A percentile compares a stretch with the other conserved stretches of the same genome.
Evolutionary conservation across 2,329 filamentous ascomycete genomes (phyloP).

Genomic region (Boeremia exigua): DNA sequence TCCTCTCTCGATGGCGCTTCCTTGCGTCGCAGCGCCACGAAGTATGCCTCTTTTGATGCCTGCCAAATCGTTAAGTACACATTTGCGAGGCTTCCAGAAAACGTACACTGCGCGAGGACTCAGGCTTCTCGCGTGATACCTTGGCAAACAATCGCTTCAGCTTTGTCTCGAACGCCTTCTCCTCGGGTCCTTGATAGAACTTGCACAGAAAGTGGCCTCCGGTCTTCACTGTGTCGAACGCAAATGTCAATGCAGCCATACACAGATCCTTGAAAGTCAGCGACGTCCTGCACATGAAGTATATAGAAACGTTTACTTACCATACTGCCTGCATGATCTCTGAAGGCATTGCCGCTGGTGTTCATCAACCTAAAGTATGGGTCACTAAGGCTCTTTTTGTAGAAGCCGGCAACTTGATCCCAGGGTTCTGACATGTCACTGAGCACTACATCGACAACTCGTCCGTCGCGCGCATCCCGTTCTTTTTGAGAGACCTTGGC

Average conservation of each 20-base stretch:
- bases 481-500: slow-evolving; percentile 38
- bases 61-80: slow-evolving; percentile 43
- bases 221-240: slow-evolving; percentile 78
- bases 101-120: slow-evolving; percentile 80
- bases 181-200: slow-evolving; percentile 91
- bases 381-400: slow-evolving; percentile 90
- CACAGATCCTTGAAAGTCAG: slow-evolving; percentile 78
- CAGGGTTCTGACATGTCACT: slow-evolving; percentile 99
- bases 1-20: slow-evolving; percentile 54
- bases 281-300: background rate
- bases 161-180: slow-evolving; percentile 76
- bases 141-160: slow-evolving; percentile 78
- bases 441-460: slow-evolving; percentile 86
- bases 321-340: slow-evolving; percentile 94
- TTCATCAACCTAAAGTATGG: slow-evolving; percentile 99
- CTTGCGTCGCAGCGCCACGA: slow-evolving; percentile 78
- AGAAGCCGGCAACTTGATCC: slow-evolving; percentile 78
- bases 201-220: slow-evolving; percentile 96
- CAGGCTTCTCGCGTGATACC: slow-evolving; percentile 88
- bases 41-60: slow-evolving; percentile 87
- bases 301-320: slow-evolving; percentile 58
- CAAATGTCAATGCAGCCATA: slow-evolving; percentile 81
- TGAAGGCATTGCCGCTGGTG: slow-evolving; percentile 84
- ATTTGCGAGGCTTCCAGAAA: background rate
- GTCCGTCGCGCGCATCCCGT: slow-evolving; percentile 53